Evolutionary conservation across 2,329 filamentous ascomycete species (phyloP).

Genomic region (Claviceps pazoutovae): DNA sequence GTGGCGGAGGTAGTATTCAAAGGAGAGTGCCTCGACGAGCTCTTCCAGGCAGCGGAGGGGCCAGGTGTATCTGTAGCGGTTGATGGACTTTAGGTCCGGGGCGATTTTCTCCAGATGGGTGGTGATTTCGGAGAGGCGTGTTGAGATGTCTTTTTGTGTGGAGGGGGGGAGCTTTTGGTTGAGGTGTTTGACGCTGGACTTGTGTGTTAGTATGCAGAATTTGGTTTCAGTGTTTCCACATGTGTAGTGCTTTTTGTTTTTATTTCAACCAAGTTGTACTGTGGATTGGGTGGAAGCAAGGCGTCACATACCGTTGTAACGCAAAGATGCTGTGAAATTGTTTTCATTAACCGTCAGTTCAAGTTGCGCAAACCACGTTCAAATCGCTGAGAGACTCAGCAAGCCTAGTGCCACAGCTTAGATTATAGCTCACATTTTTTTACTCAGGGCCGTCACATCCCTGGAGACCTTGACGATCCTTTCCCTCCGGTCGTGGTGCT

Average conservation of each 20-base stretch:
- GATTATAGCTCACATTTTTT: constrained; percentile 64
- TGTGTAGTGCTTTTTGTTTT: background rate
- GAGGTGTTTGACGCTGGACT: constrained; percentile 47
- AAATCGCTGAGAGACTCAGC: background rate
- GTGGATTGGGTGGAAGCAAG: background rate
- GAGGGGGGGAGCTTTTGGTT: constrained; percentile 49
- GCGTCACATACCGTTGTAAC: constrained; percentile 21
- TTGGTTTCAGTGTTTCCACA: too few species aligned
- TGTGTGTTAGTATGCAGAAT: background rate
- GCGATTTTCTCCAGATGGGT: constrained; percentile 54
- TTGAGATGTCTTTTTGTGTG: constrained; percentile 56
- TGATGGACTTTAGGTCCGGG: constrained; percentile 62
- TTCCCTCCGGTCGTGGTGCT: constrained; percentile 87
- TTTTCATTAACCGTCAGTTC: background rate
- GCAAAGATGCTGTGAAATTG: constrained; percentile 21
- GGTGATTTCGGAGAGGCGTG: constrained; percentile 57
- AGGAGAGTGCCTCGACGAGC: constrained; percentile 82
- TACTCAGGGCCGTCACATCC: constrained; percentile 86
- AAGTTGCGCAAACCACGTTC: too few species aligned
- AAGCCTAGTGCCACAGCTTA: background rate
- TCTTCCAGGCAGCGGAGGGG: constrained; percentile 84
- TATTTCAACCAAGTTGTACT: background rate
- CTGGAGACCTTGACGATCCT: constrained; percentile 79
- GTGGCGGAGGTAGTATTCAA: constrained; percentile 71
- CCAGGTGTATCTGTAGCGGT: constrained; percentile 67